phyloP scores from a whole-genome alignment of 2,329 filamentous ascomycete species.

The Fusarium sp. region DNA sequence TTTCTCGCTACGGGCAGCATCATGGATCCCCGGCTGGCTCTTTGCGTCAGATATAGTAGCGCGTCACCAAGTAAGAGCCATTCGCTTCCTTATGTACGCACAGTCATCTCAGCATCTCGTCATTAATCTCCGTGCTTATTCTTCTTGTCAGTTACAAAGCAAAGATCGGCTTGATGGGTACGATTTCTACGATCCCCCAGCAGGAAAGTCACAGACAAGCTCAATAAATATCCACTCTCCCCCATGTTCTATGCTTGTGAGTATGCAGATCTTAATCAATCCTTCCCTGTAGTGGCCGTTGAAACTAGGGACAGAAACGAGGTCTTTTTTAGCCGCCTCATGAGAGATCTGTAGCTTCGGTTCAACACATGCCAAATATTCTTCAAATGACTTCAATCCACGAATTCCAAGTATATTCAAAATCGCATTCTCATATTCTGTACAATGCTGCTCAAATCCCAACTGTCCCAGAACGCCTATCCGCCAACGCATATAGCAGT shows the following conservation, averaged over 20 bases:
- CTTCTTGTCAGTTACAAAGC: slow-evolving; percentile 12
- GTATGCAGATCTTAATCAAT: slow-evolving; percentile 42
- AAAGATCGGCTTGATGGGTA: slow-evolving; percentile 19
- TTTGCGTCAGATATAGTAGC: slow-evolving; percentile 15
- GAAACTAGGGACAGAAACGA: slow-evolving; percentile 6
- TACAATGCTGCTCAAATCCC: slow-evolving; percentile 37
- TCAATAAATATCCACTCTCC: neutral
- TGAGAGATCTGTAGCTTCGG: slow-evolving; percentile 8
- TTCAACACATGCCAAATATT: slow-evolving; percentile 6
- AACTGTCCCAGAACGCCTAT: slow-evolving; percentile 47
- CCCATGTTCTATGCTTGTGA: slow-evolving; percentile 10
- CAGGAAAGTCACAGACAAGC: slow-evolving; percentile 7
- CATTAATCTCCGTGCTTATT: slow-evolving; percentile 38
- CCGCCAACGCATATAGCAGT: slow-evolving; percentile 42
- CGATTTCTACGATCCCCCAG: slow-evolving; percentile 7
- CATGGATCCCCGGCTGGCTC: neutral
- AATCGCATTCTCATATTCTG: slow-evolving; percentile 27
- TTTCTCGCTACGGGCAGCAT: slow-evolving; percentile 4
- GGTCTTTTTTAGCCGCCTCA: slow-evolving; percentile 17
- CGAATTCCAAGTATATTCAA: slow-evolving; percentile 4
- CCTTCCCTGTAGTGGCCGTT: slow-evolving; percentile 30
- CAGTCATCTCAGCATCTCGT: slow-evolving; percentile 19
- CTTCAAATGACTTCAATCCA: slow-evolving; percentile 9
- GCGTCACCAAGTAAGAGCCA: neutral
- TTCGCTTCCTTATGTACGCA: slow-evolving; percentile 11